Evolutionary conservation across 2,329 filamentous ascomycete genomes (phyloP), one percentile per base, ranked within the genome.

Genomic region (Stachybotrys chartarum): DNA sequence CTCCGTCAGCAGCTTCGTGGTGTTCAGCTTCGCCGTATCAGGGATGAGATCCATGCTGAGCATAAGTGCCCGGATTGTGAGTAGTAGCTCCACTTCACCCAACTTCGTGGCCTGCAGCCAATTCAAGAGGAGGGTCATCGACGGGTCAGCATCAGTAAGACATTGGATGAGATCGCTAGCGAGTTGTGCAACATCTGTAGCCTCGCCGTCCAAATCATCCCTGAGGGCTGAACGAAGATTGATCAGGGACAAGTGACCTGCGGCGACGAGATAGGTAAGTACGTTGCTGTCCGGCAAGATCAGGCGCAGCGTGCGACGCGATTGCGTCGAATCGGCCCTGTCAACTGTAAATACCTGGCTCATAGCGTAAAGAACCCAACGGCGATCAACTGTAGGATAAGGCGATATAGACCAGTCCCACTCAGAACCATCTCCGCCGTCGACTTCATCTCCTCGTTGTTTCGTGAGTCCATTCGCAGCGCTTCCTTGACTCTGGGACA

Each of bases 31-130:
- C 55, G 61, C 70, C 10, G 67, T 59, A 52, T 78, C 75, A 35
- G 76, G 73, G 24, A 83, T 73, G 39, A 85, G 68, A 57, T 87
- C 86, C 46, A 92, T 78, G 61, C 85, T 91, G 50, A 82, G 78
- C 75, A 91, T 87, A 16, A 91, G 74, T 2, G 81, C 72, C 54
- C 83, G 80, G 53, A 91, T 80, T 5, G 84, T 81, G 55, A 85
- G 74, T 2, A 90, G 77, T 6, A 91, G 75, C 65, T 91, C 88
- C 4, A 78, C 72, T 46, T 87, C 76, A 4, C 84, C 82, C 17
- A 91, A 77, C 62, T 83, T 82, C 7, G 86, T 87, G 6, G 80
- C 78, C 45, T 82, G 81, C 7, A 92, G 74, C 56, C 90, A 83
- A 55, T 79, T 80, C 48, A 86, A 77, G 45, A 91, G 75, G 3